phyloP scores from a whole-genome alignment of 768 basidiomycete genomes.

The Ephemerocybe angulata region DNA sequence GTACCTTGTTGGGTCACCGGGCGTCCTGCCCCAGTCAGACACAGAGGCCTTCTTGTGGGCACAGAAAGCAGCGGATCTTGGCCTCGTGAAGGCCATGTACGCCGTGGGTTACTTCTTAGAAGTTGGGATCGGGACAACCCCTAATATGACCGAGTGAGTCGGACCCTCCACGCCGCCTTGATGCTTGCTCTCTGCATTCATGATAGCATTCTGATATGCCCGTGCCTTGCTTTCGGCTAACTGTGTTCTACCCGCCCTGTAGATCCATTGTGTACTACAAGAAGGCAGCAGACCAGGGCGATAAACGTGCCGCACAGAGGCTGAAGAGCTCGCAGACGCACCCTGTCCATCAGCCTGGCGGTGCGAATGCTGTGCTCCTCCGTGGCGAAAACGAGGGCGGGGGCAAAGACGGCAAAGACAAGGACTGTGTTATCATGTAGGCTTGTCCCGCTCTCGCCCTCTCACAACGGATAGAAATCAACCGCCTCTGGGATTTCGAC shows the following conservation, averaged over 20 bases:
- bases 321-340: slow-evolving; percentile 59
- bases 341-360: slow-evolving; percentile 54
- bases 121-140: slow-evolving; percentile 82
- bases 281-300: slow-evolving; percentile 85
- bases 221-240: neutral
- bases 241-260: slow-evolving; percentile 7
- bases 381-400: slow-evolving; percentile 45
- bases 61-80: slow-evolving; percentile 88
- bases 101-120: slow-evolving; percentile 97
- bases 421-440: slow-evolving; percentile 88
- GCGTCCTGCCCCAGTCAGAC: slow-evolving; percentile 96
- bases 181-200: neutral
- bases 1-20: slow-evolving; percentile 98
- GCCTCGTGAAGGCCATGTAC: slow-evolving; percentile 94
- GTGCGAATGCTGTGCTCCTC: slow-evolving; percentile 57
- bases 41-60: slow-evolving; percentile 99
- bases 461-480: neutral
- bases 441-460: neutral
- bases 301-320: slow-evolving; percentile 88
- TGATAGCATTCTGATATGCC: slow-evolving; percentile 3
- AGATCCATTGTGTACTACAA: slow-evolving; percentile 84
- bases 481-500: neutral
- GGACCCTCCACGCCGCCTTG: slow-evolving; percentile 11
- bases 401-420: slow-evolving; percentile 60
- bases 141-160: slow-evolving; percentile 64